phyloP scores from a whole-genome alignment of 768 basidiomycete genomes.

The Crassisporium funariophilum region DNA sequence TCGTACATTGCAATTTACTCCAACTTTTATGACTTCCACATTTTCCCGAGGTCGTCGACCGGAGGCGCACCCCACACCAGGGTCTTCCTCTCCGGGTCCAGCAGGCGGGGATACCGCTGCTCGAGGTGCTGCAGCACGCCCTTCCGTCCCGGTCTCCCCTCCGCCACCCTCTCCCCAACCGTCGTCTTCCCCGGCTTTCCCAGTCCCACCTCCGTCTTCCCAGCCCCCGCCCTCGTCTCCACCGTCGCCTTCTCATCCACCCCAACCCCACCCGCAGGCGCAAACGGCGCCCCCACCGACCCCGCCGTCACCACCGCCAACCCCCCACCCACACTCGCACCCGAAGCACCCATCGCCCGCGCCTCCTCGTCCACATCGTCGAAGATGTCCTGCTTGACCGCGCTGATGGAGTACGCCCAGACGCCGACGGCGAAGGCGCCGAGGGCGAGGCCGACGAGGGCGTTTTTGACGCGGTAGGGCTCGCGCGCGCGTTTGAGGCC shows the following conservation, averaged over 20 bases:
- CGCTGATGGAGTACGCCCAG: constrained; percentile 91
- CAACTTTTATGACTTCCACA: constrained; percentile 24
- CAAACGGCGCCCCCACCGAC: background rate
- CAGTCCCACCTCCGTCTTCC: background rate
- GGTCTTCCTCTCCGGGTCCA: constrained; percentile 65
- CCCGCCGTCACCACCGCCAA: constrained; percentile 16
- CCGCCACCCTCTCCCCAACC: background rate
- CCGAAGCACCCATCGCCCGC: constrained; percentile 46
- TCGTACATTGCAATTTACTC: constrained; percentile 5
- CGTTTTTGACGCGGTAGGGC: constrained; percentile 81
- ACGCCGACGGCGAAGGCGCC: constrained; percentile 77
- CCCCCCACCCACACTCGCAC: constrained; percentile 28
- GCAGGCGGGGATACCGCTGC: constrained; percentile 46
- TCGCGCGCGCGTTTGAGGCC: constrained; percentile 86
- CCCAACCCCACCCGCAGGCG: background rate
- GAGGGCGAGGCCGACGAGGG: constrained; percentile 72
- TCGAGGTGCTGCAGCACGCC: constrained; percentile 42
- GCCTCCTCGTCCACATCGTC: constrained; percentile 85
- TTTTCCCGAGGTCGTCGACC: constrained; percentile 60
- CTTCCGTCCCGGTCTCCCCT: too few relatives aligned
- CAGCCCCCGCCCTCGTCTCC: background rate
- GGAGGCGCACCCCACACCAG: constrained; percentile 75
- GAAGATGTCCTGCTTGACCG: constrained; percentile 93
- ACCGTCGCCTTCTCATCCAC: constrained; percentile 9
- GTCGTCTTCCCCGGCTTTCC: constrained; percentile 8